Evolutionary conservation across 225 moss, liverwort and hornwort species (phyloP).

Genomic region (Lunularia cruciata): DNA sequence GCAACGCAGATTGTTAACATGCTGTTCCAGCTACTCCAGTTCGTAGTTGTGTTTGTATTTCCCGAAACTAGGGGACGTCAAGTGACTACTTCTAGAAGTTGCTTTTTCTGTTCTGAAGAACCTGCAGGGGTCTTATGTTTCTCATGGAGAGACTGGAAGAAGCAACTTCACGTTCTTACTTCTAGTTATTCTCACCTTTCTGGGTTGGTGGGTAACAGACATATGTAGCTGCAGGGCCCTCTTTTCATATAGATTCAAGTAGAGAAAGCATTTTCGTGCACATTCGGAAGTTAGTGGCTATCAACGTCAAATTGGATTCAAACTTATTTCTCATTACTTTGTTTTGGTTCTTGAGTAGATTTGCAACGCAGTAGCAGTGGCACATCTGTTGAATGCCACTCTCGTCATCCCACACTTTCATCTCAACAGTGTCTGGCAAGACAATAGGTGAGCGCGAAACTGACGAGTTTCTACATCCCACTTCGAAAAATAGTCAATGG

Average conservation of each 20-base stretch:
- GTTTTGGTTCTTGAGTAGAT: conserved; percentile 54
- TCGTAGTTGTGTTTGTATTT: too few relatives aligned
- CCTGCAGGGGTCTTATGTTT: background rate
- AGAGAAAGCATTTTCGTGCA: background rate
- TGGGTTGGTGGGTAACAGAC: background rate
- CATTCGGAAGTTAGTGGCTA: background rate
- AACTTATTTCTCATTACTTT: conserved; percentile 6
- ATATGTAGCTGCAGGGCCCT: background rate
- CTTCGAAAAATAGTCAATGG: background rate
- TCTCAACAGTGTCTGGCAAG: conserved; percentile 98
- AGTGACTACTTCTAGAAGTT: too few relatives aligned
- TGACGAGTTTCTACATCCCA: conserved; percentile 2
- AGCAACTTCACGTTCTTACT: background rate
- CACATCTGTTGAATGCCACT: conserved; percentile 85
- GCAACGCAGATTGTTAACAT: too few relatives aligned
- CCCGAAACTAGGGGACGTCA: too few relatives aligned
- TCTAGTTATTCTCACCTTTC: background rate
- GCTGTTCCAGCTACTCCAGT: too few relatives aligned
- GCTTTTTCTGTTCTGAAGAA: background rate
- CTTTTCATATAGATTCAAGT: too few relatives aligned
- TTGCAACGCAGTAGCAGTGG: conserved; percentile 97
- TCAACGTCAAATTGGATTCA: background rate
- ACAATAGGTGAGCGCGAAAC: conserved; percentile 66
- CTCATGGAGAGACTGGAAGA: background rate
- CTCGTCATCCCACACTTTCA: conserved; percentile 93